These are phyloP conservation scores for Xanthoparmelia taractica DNA, from an alignment of 495 filamentous ascomycete genomes.

Conservation along the genomic window DNA sequence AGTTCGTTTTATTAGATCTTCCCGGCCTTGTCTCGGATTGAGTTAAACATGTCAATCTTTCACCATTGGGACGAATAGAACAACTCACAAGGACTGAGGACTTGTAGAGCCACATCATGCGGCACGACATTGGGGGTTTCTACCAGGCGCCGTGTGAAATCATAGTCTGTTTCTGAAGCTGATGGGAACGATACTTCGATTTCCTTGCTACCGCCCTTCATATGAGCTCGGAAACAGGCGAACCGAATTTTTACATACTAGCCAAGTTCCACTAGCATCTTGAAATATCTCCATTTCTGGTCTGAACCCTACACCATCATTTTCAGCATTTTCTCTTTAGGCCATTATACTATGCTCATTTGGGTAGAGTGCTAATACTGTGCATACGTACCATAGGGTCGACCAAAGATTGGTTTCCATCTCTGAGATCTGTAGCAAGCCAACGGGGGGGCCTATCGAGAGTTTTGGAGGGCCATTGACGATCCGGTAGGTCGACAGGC, in stretches of 20 bases:
- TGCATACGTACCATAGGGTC: conserved; percentile 69
- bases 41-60: not conserved
- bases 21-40: conserved; percentile 38
- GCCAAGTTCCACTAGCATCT: conserved; percentile 85
- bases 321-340: not conserved
- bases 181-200: conserved; percentile 97
- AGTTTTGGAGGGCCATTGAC: conserved; percentile 81
- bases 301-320: conserved; percentile 36
- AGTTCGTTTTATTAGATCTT: conserved; percentile 85
- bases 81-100: conserved; percentile 69
- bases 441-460: conserved; percentile 75
- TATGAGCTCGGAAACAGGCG: conserved; percentile 3
- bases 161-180: conserved; percentile 87
- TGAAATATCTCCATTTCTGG: conserved; percentile 91
- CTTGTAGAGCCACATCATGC: conserved; percentile 92
- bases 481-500: conserved; percentile 71
- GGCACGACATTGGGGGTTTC: conserved; percentile 80
- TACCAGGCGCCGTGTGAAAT: conserved; percentile 83
- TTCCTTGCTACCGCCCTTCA: conserved; percentile 54
- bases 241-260: conserved; percentile 38
- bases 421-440: conserved; percentile 77
- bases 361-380: not conserved
- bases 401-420: conserved; percentile 82
- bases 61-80: too few relatives aligned
- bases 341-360: not conserved